These are phyloP conservation scores for Lactarius pseudohatsudake DNA, from an alignment of 768 basidiomycete species.

Conservation along the genomic window DNA sequence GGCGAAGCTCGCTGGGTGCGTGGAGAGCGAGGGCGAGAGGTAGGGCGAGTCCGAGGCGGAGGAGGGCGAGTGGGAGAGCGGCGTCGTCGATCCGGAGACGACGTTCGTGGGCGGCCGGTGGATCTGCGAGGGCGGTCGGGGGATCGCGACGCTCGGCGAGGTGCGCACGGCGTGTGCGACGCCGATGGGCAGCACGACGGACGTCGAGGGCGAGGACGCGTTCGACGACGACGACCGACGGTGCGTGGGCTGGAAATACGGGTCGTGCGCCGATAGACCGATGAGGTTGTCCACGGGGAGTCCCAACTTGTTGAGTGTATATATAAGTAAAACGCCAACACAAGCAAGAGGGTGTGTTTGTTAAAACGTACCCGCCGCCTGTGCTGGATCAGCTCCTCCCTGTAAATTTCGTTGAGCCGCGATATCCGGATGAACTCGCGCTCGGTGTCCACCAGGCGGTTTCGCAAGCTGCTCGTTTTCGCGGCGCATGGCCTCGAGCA, in stretches of 20 bases:
- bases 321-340: no score
- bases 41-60: conserved; percentile 45
- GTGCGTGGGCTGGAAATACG: conserved; percentile 71
- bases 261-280: conserved; percentile 60
- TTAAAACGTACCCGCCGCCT: conserved; percentile 59
- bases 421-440: conserved; percentile 72
- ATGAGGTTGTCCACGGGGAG: conserved; percentile 77
- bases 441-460: conserved; percentile 69
- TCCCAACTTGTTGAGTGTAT: conserved; percentile 55
- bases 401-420: conserved; percentile 77
- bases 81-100: conserved; percentile 55
- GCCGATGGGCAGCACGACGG: conserved; percentile 36
- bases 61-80: conserved; percentile 66
- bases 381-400: conserved; percentile 81
- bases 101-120: conserved; percentile 54
- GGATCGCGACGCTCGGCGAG: conserved; percentile 68
- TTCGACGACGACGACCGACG: conserved; percentile 48
- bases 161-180: conserved; percentile 32
- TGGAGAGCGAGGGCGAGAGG: conserved; percentile 58
- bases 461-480: conserved; percentile 79
- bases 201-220: conserved; percentile 49
- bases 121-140: conserved; percentile 64
- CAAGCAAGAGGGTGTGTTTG: not conserved
- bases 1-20: conserved; percentile 53
- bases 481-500: conserved; percentile 72